phyloP scores from a whole-genome alignment of 148 eudicot genomes.

The Talinum fruticosum region DNA sequence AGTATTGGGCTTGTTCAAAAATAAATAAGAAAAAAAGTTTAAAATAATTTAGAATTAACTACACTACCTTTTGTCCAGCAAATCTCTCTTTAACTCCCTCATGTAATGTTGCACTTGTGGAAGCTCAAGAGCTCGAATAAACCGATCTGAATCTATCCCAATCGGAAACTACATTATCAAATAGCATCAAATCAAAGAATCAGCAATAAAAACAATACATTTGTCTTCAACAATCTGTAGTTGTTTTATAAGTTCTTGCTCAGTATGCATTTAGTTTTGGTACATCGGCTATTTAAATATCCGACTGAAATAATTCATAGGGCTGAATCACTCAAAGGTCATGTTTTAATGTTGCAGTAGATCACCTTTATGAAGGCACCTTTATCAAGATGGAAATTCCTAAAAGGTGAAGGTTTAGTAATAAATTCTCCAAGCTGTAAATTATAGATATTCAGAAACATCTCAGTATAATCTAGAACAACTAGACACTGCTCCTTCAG shows the following conservation, averaged over 20 bases:
- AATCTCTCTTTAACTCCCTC: slow-evolving; percentile 50
- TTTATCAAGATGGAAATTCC: not conserved
- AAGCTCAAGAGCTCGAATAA: slow-evolving; percentile 62
- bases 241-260: not conserved
- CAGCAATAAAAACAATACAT: not conserved
- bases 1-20: not conserved
- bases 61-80: slow-evolving; percentile 58
- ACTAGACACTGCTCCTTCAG: too few relatives aligned
- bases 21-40: not conserved
- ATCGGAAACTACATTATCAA: slow-evolving; percentile 55
- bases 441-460: too few relatives aligned
- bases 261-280: not conserved
- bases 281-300: not conserved
- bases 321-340: not conserved
- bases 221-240: not conserved
- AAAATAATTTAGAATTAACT: not conserved
- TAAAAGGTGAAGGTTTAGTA: not conserved
- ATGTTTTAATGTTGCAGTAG: not conserved
- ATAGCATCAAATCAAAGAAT: not conserved
- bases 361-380: not conserved
- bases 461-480: not conserved
- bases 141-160: slow-evolving; percentile 71
- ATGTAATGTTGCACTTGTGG: slow-evolving; percentile 51
- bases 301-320: not conserved
- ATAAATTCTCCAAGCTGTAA: not conserved